phyloP scores from a whole-genome alignment of 148 eudicot species.

The Fagopyrum homotropicum region DNA sequence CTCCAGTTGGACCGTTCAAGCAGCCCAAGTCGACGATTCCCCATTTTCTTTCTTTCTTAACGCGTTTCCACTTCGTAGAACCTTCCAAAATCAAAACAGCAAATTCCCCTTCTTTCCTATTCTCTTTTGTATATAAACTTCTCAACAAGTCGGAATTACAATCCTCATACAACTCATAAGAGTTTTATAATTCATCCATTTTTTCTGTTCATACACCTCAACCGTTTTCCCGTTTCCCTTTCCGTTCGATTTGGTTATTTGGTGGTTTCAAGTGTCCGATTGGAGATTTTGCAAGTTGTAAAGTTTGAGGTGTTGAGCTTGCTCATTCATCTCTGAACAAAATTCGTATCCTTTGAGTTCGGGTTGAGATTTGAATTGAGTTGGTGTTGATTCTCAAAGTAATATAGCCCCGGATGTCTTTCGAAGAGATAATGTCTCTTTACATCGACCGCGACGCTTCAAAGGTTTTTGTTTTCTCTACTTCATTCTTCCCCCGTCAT shows the following conservation, averaged over 20 bases:
- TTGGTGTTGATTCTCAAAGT: no score
- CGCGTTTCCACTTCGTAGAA: background rate
- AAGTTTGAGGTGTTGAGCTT: slow-evolving; percentile 26
- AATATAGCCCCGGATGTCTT: background rate
- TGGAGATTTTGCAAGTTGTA: background rate
- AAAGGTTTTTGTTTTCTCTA: slow-evolving; percentile 40
- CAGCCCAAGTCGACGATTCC: slow-evolving; percentile 35
- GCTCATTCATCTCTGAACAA: slow-evolving; percentile 34
- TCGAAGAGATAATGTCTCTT: slow-evolving; percentile 59
- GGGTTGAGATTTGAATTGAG: no score
- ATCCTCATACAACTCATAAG: background rate
- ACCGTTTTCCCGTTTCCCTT: background rate
- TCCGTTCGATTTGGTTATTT: background rate
- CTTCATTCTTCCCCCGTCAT: background rate
- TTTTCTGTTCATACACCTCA: background rate
- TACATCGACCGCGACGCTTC: slow-evolving; percentile 98
- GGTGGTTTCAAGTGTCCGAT: background rate
- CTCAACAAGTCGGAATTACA: background rate
- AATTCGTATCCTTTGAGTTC: slow-evolving; percentile 30
- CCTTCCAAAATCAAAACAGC: background rate
- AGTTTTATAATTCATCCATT: background rate
- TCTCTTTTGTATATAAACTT: background rate
- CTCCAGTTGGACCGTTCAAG: slow-evolving; percentile 18
- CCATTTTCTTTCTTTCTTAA: background rate
- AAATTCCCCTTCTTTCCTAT: no score